phyloP scores from a whole-genome alignment of 2,329 filamentous ascomycete genomes.

The Aspergillus terreus region DNA sequence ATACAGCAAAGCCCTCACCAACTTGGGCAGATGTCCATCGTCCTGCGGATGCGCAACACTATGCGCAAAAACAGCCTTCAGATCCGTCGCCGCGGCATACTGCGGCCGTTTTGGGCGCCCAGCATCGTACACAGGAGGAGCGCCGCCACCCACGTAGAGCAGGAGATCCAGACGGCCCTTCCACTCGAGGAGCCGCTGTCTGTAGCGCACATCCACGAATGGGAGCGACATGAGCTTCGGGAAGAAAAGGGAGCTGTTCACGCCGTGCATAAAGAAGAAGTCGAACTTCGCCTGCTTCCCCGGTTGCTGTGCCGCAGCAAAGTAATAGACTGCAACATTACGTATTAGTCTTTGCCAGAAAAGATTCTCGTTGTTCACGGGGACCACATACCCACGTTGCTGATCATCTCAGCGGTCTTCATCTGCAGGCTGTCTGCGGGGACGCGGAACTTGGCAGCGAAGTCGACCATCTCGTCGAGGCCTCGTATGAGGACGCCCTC shows the following conservation, averaged over 20 bases:
- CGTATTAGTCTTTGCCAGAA: not conserved
- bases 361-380: not conserved
- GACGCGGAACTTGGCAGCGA: slow-evolving; percentile 59
- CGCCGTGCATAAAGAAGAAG: slow-evolving; percentile 77
- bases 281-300: slow-evolving; percentile 70
- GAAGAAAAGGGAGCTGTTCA: slow-evolving; percentile 75
- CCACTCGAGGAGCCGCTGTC: slow-evolving; percentile 72
- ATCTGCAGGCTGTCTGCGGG: slow-evolving; percentile 54
- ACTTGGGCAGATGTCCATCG: slow-evolving; percentile 78
- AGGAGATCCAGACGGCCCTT: slow-evolving; percentile 73
- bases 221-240: slow-evolving; percentile 58
- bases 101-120: slow-evolving; percentile 54
- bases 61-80: slow-evolving; percentile 44
- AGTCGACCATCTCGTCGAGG: slow-evolving; percentile 58
- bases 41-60: slow-evolving; percentile 53
- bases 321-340: slow-evolving; percentile 46
- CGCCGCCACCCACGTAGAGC: slow-evolving; percentile 67
- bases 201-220: slow-evolving; percentile 59
- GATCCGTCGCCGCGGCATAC: slow-evolving; percentile 55
- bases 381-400: slow-evolving; percentile 49
- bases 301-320: slow-evolving; percentile 60
- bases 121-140: slow-evolving; percentile 50
- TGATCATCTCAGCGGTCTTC: slow-evolving; percentile 66
- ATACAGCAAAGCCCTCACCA: slow-evolving; percentile 66
- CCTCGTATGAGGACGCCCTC: slow-evolving; percentile 66